Evolutionary conservation across 2,329 filamentous ascomycete genomes (phyloP).

Genomic region (Aspergillus alliaceus): DNA sequence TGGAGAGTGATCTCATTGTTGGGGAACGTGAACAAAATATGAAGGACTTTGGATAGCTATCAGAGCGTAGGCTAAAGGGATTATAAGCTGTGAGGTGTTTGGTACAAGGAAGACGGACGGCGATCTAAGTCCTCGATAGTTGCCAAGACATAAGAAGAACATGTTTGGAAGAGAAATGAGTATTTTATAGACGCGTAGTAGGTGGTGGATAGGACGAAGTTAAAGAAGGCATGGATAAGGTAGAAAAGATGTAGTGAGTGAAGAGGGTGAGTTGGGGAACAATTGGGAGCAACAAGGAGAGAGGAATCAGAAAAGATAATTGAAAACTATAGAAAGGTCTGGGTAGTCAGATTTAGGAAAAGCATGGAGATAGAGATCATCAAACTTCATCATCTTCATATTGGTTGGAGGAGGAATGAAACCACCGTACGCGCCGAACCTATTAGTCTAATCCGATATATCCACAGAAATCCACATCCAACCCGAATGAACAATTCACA

Average conservation of each 20-base stretch:
- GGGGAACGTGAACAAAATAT: no score
- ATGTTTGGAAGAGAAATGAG: neutral
- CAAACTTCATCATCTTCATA: neutral
- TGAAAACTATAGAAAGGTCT: neutral
- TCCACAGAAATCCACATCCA: constrained; percentile 1
- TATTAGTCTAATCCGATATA: constrained; percentile 2
- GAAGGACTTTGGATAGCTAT: no score
- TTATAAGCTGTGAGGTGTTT: no score
- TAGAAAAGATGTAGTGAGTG: neutral
- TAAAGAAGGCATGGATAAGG: neutral
- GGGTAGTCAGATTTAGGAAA: neutral
- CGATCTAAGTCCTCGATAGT: neutral
- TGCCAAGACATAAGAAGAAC: neutral
- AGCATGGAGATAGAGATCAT: neutral
- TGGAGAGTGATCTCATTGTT: no score
- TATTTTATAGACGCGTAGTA: neutral
- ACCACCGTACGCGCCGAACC: neutral
- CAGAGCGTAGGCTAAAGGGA: no score
- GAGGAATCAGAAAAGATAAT: neutral
- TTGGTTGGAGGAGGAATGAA: neutral
- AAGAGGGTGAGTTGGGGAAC: no score
- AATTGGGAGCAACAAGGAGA: no score
- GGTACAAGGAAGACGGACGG: no score
- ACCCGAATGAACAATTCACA: neutral
- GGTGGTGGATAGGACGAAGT: neutral